phyloP scores from a whole-genome alignment of 2,329 filamentous ascomycete species.

The Colletotrichum costaricense region DNA sequence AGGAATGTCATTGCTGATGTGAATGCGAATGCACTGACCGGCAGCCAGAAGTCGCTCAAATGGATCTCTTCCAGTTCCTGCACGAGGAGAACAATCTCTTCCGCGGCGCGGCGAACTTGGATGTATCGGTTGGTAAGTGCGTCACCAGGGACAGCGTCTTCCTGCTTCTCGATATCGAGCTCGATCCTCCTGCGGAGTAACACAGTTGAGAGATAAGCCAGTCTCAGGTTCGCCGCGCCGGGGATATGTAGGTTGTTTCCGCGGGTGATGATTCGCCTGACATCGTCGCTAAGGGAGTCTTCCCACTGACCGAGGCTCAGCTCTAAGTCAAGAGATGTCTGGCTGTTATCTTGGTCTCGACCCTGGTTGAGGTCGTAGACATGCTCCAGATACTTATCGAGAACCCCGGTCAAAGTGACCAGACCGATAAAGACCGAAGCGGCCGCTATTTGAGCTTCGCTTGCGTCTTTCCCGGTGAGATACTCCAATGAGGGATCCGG shows the following conservation, averaged over 20 bases:
- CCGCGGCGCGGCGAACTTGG: conserved; percentile 56
- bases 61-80: conserved; percentile 57
- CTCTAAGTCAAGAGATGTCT: conserved; percentile 47
- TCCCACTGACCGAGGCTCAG: conserved; percentile 56
- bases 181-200: conserved; percentile 59
- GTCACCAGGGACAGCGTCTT: conserved; percentile 23
- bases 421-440: conserved; percentile 34
- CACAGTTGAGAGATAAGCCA: conserved; percentile 60
- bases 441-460: not conserved
- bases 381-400: conserved; percentile 37
- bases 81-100: conserved; percentile 60
- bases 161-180: conserved; percentile 53
- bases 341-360: conserved; percentile 14
- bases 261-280: conserved; percentile 53
- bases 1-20: conserved; percentile 62
- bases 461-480: conserved; percentile 36
- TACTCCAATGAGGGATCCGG: conserved; percentile 52
- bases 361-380: conserved; percentile 36
- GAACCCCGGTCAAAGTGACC: conserved; percentile 27
- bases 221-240: conserved; percentile 62
- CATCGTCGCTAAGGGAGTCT: conserved; percentile 50
- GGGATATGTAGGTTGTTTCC: conserved; percentile 53
- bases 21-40: conserved; percentile 58
- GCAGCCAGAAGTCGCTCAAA: conserved; percentile 62
- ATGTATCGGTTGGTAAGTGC: conserved; percentile 43